Base-by-base conservation (phyloP, 257 asterid genomes). In the Solanum chiquidenum region DNA sequence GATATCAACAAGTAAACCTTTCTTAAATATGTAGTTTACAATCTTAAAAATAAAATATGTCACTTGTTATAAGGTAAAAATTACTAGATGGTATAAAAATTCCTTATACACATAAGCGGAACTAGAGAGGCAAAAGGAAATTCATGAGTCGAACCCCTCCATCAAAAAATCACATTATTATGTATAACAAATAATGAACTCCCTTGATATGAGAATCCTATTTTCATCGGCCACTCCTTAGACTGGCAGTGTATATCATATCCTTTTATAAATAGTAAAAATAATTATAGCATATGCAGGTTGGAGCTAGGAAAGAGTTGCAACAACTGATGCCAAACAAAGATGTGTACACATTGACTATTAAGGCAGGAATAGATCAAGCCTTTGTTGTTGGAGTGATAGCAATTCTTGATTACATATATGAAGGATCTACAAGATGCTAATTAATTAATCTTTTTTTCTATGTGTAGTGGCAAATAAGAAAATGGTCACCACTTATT, bases 381-480 rank as follows among this genome's bases (percentile, higher is more conserved):
- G 99, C 96, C 2, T 96, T 96, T 90, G 93, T 95, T 62, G 89
- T 94, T 31, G 99, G 99, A 87, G 96, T 96, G 5, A 94, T 96
- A 62, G 95, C 98, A 20, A 93, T 96, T 90, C 98, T 96, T 62
- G 99, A 96, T 84, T 95, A 96, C 92, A 92, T 95, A 74, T 95
- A 94, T 68, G 98, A 92, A 90, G 98, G 99, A 87, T 92, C 98
- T 80, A 94, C 98, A 49, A 90, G 92, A 88, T 96, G 99, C 91
- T 95, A 71, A 29, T 68, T 25, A n/a, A 66, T n/a, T 10, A 27
- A 25, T 27, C 21, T 6, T 6, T 68, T 68, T 68, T n/a, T 5
- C 12, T 79, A 0, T 79, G 16, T 42, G 1, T 44, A 79, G 5
- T 79, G 86, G 69, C 31, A 82, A 82, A 82, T 9, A 31, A 82